A percentile compares a stretch with the other conserved stretches of the same genome.
phyloP scores from a whole-genome alignment of 176 grass and related monocot genomes.

The Musa troglodytarum region DNA sequence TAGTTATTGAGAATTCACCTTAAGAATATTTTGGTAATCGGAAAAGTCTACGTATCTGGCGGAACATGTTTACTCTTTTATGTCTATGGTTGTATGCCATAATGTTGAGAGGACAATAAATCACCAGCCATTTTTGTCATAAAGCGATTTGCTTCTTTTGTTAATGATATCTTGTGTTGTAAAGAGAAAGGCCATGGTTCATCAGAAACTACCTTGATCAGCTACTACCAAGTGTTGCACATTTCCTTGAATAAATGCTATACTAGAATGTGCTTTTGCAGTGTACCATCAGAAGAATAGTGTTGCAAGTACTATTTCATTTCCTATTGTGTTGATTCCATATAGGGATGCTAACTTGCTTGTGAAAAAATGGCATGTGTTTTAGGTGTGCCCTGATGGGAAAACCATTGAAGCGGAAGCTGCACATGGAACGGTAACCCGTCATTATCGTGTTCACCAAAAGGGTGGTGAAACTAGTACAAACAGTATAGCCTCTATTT shows the following conservation, averaged over 20 bases:
- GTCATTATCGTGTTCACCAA: conserved; percentile 57
- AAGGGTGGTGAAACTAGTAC: conserved; percentile 76
- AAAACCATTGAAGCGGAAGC: conserved; percentile 79
- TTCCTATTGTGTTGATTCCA: not conserved
- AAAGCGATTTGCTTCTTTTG: not conserved
- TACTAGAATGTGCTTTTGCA: not conserved
- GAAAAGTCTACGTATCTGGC: too few species aligned
- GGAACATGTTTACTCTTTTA: too few species aligned
- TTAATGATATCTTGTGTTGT: not conserved
- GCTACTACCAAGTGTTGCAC: too few species aligned
- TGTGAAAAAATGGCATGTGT: not conserved
- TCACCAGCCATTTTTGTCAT: too few species aligned
- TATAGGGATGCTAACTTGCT: not conserved
- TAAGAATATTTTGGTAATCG: too few species aligned
- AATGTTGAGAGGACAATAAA: too few species aligned
- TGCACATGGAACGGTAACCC: conserved; percentile 69
- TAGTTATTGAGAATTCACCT: too few species aligned
- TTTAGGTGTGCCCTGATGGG: conserved; percentile 63
- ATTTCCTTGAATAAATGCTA: too few species aligned
- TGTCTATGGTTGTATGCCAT: too few species aligned
- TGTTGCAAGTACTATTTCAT: too few species aligned
- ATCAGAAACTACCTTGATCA: too few species aligned
- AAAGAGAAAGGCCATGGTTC: not conserved
- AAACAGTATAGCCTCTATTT: conserved; percentile 83
- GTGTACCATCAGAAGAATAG: not conserved